Evolutionary conservation across 352 stramenopile genomes (phyloP), one percentile per base, ranked within the genome.

Genomic region (Aphanomyces euteiches): DNA sequence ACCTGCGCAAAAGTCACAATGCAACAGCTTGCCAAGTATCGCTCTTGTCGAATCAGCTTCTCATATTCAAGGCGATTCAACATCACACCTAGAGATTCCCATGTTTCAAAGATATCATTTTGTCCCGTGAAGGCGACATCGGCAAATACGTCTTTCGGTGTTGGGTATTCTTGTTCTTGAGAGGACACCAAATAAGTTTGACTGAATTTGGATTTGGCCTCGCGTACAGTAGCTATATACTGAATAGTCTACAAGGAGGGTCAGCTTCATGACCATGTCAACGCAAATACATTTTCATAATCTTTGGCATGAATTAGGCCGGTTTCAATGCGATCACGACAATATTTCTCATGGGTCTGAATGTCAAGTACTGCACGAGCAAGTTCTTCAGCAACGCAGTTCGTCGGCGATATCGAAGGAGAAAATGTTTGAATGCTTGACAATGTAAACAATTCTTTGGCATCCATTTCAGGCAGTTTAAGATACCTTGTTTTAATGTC

Each of bases 301-400:
- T 61, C 19, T 37, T 61, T 61, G 54, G 54, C 54, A 41, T 40
- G 54, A 28, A 61, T 37, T 2, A 61, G 43, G 5, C 54, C 54
- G 54, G 19, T 37, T 41, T 61, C 19, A 10, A 61, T 61, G 17
- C 28, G 54, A 17, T 61, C 54, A 37, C 4, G 54, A 17, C n/a
- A 39, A 37, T 61, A 17, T 37, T 61, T 61, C 43, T 61, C 54
- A 17, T 61, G 54, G 6, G 19, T 7, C 36, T 61, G 54, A 7
- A 61, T 7, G 21, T 61, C 54, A 7, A 10, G 5, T 12, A 61
- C 54, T 7, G 54, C 54, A 41, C 54, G 54, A 17, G 19, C 17
- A 10, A 61, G 54, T 37, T 37, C 39, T 13, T 61, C 54, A 37
- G 12, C 15, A 37, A 45, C 54, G 34, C 19, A 61, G 28, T 39